Evolutionary conservation across 2,329 filamentous ascomycete genomes (phyloP).

Genomic region (Emergomyces africanus): DNA sequence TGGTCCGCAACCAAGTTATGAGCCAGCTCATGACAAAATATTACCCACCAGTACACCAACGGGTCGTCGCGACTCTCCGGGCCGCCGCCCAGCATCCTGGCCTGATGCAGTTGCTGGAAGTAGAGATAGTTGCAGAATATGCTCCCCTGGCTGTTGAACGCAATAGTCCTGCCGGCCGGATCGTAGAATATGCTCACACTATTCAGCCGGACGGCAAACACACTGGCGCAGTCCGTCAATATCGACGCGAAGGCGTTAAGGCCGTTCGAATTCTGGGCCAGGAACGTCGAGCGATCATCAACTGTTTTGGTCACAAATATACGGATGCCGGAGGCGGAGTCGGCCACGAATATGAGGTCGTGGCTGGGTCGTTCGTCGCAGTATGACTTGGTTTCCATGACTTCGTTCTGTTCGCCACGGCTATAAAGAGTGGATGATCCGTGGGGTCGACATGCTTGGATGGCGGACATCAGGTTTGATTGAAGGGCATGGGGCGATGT

Average conservation of each 20-base stretch:
- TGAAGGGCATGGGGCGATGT: conserved; percentile 31
- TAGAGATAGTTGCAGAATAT: conserved; percentile 91
- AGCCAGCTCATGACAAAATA: conserved; percentile 88
- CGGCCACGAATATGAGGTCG: conserved; percentile 58
- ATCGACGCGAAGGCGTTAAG: conserved; percentile 59
- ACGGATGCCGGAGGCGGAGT: conserved; percentile 58
- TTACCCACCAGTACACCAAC: conserved; percentile 82
- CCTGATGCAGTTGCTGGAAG: conserved; percentile 65
- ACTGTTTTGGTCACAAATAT: conserved; percentile 55
- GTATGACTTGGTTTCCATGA: conserved; percentile 74
- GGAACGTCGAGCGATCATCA: conserved; percentile 41
- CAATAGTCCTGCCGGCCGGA: conserved; percentile 64
- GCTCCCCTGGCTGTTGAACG: conserved; percentile 77
- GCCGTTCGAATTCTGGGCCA: conserved; percentile 45
- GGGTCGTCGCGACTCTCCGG: conserved; percentile 48
- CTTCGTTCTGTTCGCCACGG: conserved; percentile 54
- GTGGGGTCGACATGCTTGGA: conserved; percentile 64
- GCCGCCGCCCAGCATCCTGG: conserved; percentile 29
- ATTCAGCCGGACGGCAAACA: conserved; percentile 58
- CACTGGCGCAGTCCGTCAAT: conserved; percentile 53
- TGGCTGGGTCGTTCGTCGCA: conserved; percentile 67
- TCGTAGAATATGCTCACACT: conserved; percentile 84
- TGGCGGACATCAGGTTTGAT: conserved; percentile 54
- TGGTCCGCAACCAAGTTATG: conserved; percentile 80
- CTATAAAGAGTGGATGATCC: conserved; percentile 62